phyloP scores from a whole-genome alignment of 2,329 filamentous ascomycete species.

The Alternaria solani region DNA sequence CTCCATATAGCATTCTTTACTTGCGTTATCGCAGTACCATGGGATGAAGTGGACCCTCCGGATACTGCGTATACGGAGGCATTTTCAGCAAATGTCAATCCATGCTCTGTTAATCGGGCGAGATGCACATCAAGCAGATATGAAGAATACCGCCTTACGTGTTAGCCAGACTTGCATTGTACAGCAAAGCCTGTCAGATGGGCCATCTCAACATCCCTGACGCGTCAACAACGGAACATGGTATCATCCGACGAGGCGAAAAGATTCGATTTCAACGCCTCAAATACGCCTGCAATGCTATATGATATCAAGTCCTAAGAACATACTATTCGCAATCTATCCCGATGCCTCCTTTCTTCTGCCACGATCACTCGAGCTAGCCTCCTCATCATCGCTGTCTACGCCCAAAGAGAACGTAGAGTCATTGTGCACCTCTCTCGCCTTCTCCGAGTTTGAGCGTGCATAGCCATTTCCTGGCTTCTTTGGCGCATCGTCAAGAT shows the following conservation, averaged over 20 bases:
- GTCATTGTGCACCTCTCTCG: conserved; percentile 45
- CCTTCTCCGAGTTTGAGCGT: conserved; percentile 34
- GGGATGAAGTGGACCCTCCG: not conserved
- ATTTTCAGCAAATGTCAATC: conserved; percentile 15
- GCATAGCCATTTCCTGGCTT: conserved; percentile 36
- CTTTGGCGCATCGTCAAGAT: conserved; percentile 52
- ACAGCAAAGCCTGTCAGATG: not conserved
- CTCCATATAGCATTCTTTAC: not conserved
- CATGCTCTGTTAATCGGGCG: not conserved
- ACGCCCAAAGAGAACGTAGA: conserved; percentile 59
- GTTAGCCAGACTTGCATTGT: not conserved
- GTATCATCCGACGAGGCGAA: not conserved
- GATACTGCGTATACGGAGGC: not conserved
- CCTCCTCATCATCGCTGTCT: conserved; percentile 50
- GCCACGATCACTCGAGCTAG: conserved; percentile 44
- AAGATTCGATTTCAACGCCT: not conserved
- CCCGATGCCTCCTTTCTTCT: conserved; percentile 41
- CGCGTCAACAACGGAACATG: not conserved
- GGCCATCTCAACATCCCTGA: not conserved
- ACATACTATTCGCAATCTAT: not conserved
- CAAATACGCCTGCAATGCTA: conserved; percentile 1
- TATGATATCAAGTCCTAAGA: not conserved
- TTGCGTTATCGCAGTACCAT: too few species aligned
- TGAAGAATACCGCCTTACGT: not conserved
- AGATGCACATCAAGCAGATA: not conserved